These are phyloP conservation scores for Dictyostelium intermedium DNA, from an alignment of 78 protist species.

Conservation along the genomic window DNA sequence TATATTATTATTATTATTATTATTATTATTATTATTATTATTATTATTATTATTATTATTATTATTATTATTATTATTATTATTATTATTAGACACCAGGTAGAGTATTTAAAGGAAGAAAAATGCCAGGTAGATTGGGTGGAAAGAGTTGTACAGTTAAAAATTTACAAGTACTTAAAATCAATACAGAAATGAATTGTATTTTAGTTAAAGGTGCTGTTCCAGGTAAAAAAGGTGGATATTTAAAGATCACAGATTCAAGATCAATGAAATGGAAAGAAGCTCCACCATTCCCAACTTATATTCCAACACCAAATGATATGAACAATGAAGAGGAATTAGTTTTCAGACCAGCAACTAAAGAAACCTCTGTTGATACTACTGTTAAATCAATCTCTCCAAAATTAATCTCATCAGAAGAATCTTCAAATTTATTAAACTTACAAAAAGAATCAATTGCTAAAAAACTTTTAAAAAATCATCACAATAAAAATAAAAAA, in stretches of 20 bases:
- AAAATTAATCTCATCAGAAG: not conserved
- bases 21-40: too few relatives aligned
- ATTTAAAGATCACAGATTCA: constrained; percentile 36
- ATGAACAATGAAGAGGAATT: not conserved
- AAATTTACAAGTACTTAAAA: constrained; percentile 41
- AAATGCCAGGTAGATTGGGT: constrained; percentile 90
- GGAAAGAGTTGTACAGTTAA: constrained; percentile 13
- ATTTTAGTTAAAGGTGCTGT: constrained; percentile 77
- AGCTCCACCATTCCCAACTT: constrained; percentile 87
- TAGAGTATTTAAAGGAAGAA: constrained; percentile 78
- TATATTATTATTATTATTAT: too few relatives aligned
- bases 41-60: too few relatives aligned
- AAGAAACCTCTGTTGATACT: not conserved
- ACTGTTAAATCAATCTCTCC: not conserved
- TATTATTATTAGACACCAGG: constrained; percentile 41
- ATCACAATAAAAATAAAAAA: not conserved
- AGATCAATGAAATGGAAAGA: constrained; percentile 21
- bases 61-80: not conserved
- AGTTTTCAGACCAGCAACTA: not conserved
- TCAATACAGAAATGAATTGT: constrained; percentile 37
- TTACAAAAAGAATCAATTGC: not conserved
- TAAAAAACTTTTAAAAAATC: not conserved
- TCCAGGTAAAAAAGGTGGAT: constrained; percentile 73
- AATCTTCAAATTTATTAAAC: not conserved
- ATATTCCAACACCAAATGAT: constrained; percentile 20